Percentiles rank a stretch among this genome's conserved stretches.
These are phyloP conservation scores for Metschnikowia noctiluminum DNA, from an alignment of 805 yeast genomes.

Conservation along the genomic window DNA sequence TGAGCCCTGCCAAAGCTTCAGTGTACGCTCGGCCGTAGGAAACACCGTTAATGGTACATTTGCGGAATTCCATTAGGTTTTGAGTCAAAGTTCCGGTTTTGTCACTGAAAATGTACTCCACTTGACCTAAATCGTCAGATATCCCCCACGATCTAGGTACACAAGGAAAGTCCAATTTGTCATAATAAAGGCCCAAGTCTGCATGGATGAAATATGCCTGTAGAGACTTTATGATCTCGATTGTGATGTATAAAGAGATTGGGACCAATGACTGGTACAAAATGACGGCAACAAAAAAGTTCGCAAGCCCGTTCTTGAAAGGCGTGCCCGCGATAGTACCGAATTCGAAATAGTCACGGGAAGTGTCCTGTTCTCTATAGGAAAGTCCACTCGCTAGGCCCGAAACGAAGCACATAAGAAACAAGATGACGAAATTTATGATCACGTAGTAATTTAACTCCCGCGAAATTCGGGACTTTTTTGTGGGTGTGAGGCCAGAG, in stretches of 20 bases:
- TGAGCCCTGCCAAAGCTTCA: conserved; percentile 71
- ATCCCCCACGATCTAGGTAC: conserved; percentile 81
- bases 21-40: conserved; percentile 75
- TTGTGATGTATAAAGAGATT: conserved; percentile 72
- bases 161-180: conserved; percentile 67
- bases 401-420: conserved; percentile 63
- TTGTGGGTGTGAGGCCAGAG: conserved; percentile 76
- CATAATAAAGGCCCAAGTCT: conserved; percentile 69
- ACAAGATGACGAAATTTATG: conserved; percentile 61
- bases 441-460: conserved; percentile 70
- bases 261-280: conserved; percentile 77
- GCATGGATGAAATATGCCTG: conserved; percentile 75
- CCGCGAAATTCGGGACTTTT: conserved; percentile 67
- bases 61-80: conserved; percentile 78
- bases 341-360: conserved; percentile 65
- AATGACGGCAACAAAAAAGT: conserved; percentile 70
- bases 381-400: conserved; percentile 70
- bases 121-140: conserved; percentile 81
- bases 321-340: conserved; percentile 67
- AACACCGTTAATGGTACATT: conserved; percentile 66
- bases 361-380: conserved; percentile 44
- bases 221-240: conserved; percentile 73
- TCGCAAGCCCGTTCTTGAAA: conserved; percentile 61
- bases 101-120: conserved; percentile 78
- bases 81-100: conserved; percentile 84